Percentiles rank a stretch among this genome's conserved stretches.
These are phyloP conservation scores for Pelargonium cotyledonis DNA, from an alignment of 441 rosid genomes.

Conservation along the genomic window DNA sequence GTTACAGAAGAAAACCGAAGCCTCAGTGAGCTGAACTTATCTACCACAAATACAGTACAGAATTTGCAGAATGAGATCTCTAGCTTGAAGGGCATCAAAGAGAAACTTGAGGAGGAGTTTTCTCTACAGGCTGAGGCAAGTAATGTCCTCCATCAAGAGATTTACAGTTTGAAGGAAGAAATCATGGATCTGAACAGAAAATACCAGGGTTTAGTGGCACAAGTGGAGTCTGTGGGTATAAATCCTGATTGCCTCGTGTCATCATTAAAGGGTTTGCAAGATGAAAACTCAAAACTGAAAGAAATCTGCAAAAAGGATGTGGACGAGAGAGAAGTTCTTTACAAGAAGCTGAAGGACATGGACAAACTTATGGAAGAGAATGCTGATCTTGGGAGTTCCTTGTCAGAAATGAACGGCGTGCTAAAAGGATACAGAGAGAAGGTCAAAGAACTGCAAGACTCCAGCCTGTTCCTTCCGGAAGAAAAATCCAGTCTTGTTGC, in stretches of 20 bases:
- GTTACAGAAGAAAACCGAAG: conserved; percentile 44
- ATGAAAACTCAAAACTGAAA: conserved; percentile 46
- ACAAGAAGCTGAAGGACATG: conserved; percentile 40
- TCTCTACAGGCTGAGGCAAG: conserved; percentile 38
- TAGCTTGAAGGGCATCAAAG: conserved; percentile 49
- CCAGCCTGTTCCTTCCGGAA: conserved; percentile 52
- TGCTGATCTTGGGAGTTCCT: conserved; percentile 39
- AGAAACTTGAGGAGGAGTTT: conserved; percentile 51
- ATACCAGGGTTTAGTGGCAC: conserved; percentile 40
- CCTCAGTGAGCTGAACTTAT: conserved; percentile 43
- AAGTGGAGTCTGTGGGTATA: conserved; percentile 48
- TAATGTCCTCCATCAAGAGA: conserved; percentile 45
- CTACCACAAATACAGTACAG: conserved; percentile 40
- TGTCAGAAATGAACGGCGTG: conserved; percentile 45
- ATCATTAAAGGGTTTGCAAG: conserved; percentile 51
- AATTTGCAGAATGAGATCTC: conserved; percentile 42
- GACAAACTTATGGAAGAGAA: conserved; percentile 46
- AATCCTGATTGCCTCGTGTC: conserved; percentile 37
- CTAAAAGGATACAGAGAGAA: conserved; percentile 44
- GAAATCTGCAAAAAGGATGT: conserved; percentile 32
- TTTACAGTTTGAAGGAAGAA: conserved; percentile 40
- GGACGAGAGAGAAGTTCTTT: conserved; percentile 37
- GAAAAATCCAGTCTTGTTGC: conserved; percentile 44
- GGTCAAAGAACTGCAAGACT: conserved; percentile 43
- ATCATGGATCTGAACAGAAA: conserved; percentile 34